A percentile compares a stretch with the other conserved stretches of the same genome.
Evolutionary conservation across 2,329 filamentous ascomycete genomes (phyloP).

Genomic region (Thielaviopsis punctulata): DNA sequence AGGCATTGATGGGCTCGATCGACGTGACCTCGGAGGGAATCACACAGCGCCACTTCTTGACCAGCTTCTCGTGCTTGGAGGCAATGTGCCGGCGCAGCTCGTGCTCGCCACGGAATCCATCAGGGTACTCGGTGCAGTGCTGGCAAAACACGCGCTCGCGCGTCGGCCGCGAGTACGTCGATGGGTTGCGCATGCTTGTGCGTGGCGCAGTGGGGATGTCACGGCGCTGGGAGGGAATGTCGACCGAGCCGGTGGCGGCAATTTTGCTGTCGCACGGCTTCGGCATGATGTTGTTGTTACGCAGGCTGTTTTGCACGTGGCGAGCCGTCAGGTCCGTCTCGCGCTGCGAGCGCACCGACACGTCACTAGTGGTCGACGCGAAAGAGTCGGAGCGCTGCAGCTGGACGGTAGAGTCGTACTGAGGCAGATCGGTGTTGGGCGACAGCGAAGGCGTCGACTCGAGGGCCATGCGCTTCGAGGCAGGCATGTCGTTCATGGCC

Average conservation of each 20-base stretch:
- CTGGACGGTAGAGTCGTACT: not conserved
- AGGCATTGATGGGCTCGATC: slow-evolving; percentile 24
- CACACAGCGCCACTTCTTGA: slow-evolving; percentile 41
- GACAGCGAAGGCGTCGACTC: not conserved
- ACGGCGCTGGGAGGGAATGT: not conserved
- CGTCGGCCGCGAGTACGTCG: not conserved
- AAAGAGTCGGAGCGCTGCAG: slow-evolving; percentile 1
- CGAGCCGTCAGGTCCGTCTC: slow-evolving; percentile 18
- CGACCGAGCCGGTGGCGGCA: not conserved
- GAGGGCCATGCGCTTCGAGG: slow-evolving; percentile 2
- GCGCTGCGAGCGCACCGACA: not conserved
- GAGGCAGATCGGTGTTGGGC: not conserved
- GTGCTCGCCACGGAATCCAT: slow-evolving; percentile 74
- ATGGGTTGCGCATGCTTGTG: not conserved
- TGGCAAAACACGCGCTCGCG: slow-evolving; percentile 39
- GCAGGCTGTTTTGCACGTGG: slow-evolving; percentile 26
- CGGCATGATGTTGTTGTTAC: slow-evolving; percentile 24
- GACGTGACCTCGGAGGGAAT: slow-evolving; percentile 25
- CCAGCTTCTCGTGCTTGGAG: slow-evolving; percentile 40
- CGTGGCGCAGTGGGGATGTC: not conserved
- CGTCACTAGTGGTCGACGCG: not conserved
- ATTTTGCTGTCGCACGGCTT: slow-evolving; percentile 20
- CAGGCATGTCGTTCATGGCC: not conserved
- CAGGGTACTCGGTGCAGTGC: slow-evolving; percentile 52
- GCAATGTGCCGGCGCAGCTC: slow-evolving; percentile 55